Percentiles rank a stretch among this genome's conserved stretches.
These are phyloP conservation scores for Aegilops speltoides DNA, from an alignment of 176 grass and related monocot genomes.

Conservation along the genomic window DNA sequence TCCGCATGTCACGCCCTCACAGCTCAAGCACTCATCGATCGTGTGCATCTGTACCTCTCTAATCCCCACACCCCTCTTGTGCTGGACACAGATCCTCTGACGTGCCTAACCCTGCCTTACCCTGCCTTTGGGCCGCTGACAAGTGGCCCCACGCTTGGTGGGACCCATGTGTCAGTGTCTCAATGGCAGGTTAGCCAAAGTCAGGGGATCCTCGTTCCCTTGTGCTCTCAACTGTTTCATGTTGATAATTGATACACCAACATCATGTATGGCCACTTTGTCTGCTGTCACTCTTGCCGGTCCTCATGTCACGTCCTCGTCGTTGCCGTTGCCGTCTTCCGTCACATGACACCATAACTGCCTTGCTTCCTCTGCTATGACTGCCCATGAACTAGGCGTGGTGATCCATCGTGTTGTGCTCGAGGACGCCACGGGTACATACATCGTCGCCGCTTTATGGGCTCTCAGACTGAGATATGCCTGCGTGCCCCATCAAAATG, in stretches of 20 bases:
- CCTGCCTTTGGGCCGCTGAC: no score
- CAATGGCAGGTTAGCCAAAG: no score
- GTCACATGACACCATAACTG: background rate
- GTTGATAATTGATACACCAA: background rate
- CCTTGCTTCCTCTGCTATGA: background rate
- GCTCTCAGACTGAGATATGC: background rate
- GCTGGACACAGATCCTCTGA: no score
- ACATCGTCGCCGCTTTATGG: background rate
- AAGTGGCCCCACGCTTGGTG: no score
- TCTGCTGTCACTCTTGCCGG: background rate
- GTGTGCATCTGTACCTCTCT: background rate
- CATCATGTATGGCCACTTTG: constrained; percentile 11
- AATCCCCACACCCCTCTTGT: background rate
- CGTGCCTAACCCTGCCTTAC: no score
- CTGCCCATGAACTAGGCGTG: background rate
- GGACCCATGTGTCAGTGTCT: no score
- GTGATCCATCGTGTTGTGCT: background rate
- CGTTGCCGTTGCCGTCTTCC: background rate
- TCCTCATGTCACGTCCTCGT: background rate
- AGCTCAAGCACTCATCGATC: background rate
- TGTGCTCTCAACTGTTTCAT: background rate
- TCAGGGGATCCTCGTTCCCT: no score
- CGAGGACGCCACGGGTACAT: background rate
- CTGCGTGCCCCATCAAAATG: background rate
- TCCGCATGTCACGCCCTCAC: background rate